These are phyloP conservation scores for Epichloe sylvatica DNA, from an alignment of 2,329 filamentous ascomycete genomes.

Conservation along the genomic window DNA sequence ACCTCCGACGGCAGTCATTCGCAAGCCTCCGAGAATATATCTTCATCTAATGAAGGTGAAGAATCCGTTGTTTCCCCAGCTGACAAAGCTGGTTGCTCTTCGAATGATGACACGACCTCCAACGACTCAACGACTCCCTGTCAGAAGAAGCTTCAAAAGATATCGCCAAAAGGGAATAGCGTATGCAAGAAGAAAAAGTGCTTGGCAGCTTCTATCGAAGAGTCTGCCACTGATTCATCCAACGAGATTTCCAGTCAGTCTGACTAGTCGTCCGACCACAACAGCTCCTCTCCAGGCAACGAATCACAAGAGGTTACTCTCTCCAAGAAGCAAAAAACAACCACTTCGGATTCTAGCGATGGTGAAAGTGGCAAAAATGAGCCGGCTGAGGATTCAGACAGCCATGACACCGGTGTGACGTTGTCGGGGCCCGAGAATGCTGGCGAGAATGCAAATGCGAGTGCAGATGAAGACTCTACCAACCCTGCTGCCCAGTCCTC, in stretches of 20 bases:
- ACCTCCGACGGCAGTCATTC: background rate
- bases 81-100: background rate
- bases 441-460: too few relatives aligned
- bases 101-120: background rate
- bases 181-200: background rate
- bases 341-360: background rate
- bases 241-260: background rate
- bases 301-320: background rate
- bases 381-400: background rate
- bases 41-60: too few relatives aligned
- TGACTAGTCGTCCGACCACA: constrained; percentile 1
- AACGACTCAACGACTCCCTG: background rate
- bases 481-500: too few relatives aligned
- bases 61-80: background rate
- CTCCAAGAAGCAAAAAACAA: background rate
- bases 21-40: background rate
- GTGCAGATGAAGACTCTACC: too few relatives aligned
- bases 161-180: background rate
- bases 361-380: background rate
- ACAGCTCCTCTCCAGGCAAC: background rate
- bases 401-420: too few relatives aligned
- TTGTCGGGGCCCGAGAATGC: too few relatives aligned
- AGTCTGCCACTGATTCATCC: background rate
- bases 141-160: background rate
- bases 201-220: background rate